Percentiles rank a stretch among this genome's conserved stretches.
Evolutionary conservation across 75 land plant species (phyloP).

Genomic region (Cunninghamia lanceolata): DNA sequence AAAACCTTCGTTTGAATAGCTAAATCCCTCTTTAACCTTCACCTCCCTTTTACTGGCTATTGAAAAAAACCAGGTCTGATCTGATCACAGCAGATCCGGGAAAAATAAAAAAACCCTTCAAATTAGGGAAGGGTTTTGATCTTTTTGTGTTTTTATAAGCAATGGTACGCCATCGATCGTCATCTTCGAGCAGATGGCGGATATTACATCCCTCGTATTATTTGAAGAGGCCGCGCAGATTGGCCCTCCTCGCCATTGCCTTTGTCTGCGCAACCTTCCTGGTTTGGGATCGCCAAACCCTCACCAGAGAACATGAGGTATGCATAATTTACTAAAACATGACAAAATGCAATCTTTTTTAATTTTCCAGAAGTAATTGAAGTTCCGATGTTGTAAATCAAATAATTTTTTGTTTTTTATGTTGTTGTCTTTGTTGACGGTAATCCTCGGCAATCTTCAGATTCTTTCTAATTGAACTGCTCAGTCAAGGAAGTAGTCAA

Average conservation of each 20-base stretch:
- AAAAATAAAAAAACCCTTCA: neutral
- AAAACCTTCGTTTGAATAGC: too few relatives aligned
- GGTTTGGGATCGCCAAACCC: conserved; percentile 81
- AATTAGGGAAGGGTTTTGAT: neutral
- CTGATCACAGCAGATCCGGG: neutral
- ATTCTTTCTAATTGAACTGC: too few relatives aligned
- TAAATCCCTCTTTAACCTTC: too few relatives aligned
- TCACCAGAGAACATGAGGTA: conserved; percentile 70
- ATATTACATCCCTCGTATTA: conserved; percentile 65
- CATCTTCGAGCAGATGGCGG: conserved; percentile 29
- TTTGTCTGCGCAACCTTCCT: conserved; percentile 52
- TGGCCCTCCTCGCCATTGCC: conserved; percentile 52
- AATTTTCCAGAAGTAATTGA: neutral
- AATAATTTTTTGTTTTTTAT: too few relatives aligned
- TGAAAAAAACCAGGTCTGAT: neutral
- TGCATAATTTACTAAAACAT: neutral
- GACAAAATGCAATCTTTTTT: too few relatives aligned
- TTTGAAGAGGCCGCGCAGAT: conserved; percentile 73
- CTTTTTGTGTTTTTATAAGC: too few relatives aligned
- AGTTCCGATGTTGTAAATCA: neutral
- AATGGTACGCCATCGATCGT: conserved; percentile 7
- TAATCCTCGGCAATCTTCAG: too few relatives aligned
- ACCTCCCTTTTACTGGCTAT: too few relatives aligned
- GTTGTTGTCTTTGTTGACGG: too few relatives aligned
- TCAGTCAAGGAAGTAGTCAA: too few relatives aligned